These are phyloP conservation scores for Helichrysum umbraculigerum DNA, from an alignment of 129 eudicot species.

Conservation along the genomic window DNA sequence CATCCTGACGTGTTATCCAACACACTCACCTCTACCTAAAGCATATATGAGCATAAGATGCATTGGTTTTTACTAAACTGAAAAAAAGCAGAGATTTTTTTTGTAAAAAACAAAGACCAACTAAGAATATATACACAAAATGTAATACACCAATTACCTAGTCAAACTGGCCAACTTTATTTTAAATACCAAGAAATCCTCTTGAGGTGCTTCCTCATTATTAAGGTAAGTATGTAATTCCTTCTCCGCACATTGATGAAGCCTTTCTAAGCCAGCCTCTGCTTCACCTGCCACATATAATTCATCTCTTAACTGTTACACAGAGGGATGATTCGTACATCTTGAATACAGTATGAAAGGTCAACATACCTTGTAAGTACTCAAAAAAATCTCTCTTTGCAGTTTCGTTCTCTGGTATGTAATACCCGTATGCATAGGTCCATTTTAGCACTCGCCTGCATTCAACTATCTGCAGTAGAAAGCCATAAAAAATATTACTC, in stretches of 20 bases:
- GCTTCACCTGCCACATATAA: conserved; percentile 65
- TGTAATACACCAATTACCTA: conserved; percentile 17
- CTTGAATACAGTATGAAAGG: background rate
- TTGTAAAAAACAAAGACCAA: background rate
- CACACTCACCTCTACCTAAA: conserved; percentile 13
- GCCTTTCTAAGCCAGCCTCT: conserved; percentile 78
- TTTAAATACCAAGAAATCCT: conserved; percentile 48
- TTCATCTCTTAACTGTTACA: background rate
- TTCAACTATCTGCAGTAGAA: conserved; percentile 63
- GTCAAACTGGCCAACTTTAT: conserved; percentile 76
- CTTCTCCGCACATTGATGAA: conserved; percentile 85
- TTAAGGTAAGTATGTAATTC: conserved; percentile 44
- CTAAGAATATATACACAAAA: background rate
- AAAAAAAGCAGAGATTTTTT: background rate
- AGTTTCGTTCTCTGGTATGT: conserved; percentile 54
- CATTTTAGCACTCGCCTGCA: conserved; percentile 88
- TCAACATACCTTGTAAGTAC: conserved; percentile 63
- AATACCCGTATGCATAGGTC: conserved; percentile 87
- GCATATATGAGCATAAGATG: background rate
- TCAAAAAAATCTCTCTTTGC: conserved; percentile 70
- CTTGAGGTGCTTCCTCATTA: conserved; percentile 25
- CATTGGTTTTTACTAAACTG: background rate
- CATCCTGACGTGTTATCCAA: background rate
- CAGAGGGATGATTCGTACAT: background rate
- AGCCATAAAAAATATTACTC: background rate